Evolutionary conservation across 306 rosid species (phyloP).

Genomic region (Inga oerstediana): DNA sequence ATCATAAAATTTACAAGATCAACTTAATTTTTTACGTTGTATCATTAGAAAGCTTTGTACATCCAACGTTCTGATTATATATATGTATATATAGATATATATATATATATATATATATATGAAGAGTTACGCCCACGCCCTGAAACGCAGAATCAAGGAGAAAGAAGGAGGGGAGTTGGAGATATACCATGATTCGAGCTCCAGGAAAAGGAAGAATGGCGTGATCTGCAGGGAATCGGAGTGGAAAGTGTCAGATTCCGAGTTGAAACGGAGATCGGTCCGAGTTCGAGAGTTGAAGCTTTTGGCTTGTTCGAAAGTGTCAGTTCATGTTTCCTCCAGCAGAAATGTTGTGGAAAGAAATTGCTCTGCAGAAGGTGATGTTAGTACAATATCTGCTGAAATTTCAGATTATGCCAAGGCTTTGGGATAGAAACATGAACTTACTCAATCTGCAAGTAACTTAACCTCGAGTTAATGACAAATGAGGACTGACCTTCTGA

Average conservation of each 20-base stretch:
- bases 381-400: constrained; percentile 19
- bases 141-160: constrained; percentile 13
- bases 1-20: too few relatives aligned
- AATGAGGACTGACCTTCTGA: constrained; percentile 26
- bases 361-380: not conserved
- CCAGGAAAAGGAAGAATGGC: constrained; percentile 32
- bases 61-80: too few relatives aligned
- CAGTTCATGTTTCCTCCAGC: too few relatives aligned
- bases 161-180: not conserved
- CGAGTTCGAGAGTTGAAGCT: constrained; percentile 1
- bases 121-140: constrained; percentile 11
- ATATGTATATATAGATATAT: not conserved
- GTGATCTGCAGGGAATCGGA: constrained; percentile 23
- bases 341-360: constrained; percentile 13
- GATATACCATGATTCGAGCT: not conserved
- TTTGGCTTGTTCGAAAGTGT: not conserved
- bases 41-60: too few relatives aligned
- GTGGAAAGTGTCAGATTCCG: constrained; percentile 20
- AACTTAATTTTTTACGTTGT: too few relatives aligned
- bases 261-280: constrained; percentile 17
- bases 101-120: not conserved
- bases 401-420: constrained; percentile 26
- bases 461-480: constrained; percentile 3
- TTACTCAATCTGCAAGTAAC: constrained; percentile 37
- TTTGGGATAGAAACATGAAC: constrained; percentile 4